Base-by-base conservation (phyloP, 257 asterid genomes). In the Catharanthus roseus region DNA sequence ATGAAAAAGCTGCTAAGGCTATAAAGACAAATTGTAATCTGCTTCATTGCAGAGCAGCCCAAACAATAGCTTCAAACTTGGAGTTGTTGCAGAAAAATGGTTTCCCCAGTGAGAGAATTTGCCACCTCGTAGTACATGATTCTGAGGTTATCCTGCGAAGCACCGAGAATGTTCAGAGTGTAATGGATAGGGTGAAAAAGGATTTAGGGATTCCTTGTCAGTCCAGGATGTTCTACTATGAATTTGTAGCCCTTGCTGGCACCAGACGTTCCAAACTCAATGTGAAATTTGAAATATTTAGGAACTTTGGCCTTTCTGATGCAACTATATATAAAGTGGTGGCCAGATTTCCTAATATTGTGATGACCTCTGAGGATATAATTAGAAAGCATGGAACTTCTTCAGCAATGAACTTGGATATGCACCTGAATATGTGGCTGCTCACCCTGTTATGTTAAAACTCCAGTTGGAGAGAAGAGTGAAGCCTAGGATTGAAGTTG, bases 241-340 rank as follows among this genome's bases (percentile, higher is more conserved):
- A 72, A 16, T 34, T 80, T 47, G 19, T 24, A 21, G 68, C 58
- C 44, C 6, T 71, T 19, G 24, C 68, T 2, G n/a, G 26, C 71
- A 0, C 65, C 31, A 60, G 61, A 5, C n/a, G 60, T 65, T 5
- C 72, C 2, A 79, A 31, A 6, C 10, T 77, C 5, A 75, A 70
- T 10, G 57, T 13, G 57, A 77, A 77, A 68, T 68, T 57, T 51
- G 67, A 18, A 6, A 5, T 73, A 29, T 80, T 77, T 36, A 77
- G 71, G 75, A 77, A 79, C 51, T 74, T 65, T 55, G 82, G 79
- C 5, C 74, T 73, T 77, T 65, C 79, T 15, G 77, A 77, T 33
- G 34, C 54, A 6, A 65, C 78, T 41, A 73, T 74, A 53, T 36
- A 6, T 44, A 66, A 51, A 29, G n/a, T 74, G 74, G 72, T 67